Base-by-base conservation (phyloP, 495 filamentous ascomycete species). In the Cladorrhinum samala region DNA sequence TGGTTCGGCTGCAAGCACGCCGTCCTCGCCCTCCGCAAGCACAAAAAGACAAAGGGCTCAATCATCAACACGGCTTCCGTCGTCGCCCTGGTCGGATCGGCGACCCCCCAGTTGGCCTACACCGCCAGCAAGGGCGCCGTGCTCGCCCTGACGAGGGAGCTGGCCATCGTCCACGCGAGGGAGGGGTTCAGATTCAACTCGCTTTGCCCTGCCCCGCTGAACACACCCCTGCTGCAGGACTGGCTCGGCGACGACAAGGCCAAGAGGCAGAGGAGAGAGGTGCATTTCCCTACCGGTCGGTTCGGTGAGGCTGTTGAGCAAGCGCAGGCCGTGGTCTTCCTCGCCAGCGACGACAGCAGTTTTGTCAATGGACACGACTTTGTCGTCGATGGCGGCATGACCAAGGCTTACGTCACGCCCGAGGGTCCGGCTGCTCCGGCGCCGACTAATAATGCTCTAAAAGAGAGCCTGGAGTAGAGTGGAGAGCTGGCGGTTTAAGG, bases 1-100 rank as follows among this genome's bases (percentile, higher is more conserved):
- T 96, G 93, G 93, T 96, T 82, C 68, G 93, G 93, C 0, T 85
- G 80, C 73, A 98, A 96, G 80, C 88, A 98, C 69, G 89, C 92
- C 0, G 83, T 98, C 40, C 70, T 92, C 17, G 80, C 86, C 4
- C 69, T 98, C 59, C 84, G 91, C n/a, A 82, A 80, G 48, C 78
- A 91, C 73, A 77, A 77, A 20, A 98, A 97, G 80, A 77, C 67
- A 11, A 81, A 75, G 39, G 89, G 80, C 14, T 88, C 83, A 56
- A 84, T 98, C 60, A 94, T 98, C 75, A 98, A 98, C 70, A 96
- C 91, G 1, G 93, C 91, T 4, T 91, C 86, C 42, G 87, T 97
- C 20, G 93, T 97, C 3, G 93, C 91, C 0, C 75, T 96, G 23
- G 89, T 97, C 21, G 93, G 93, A 1, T 86, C 85, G 47, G 92